Base-by-base conservation (phyloP, 2,329 filamentous ascomycete genomes). In the Neofusicoccum umdonicola region DNA sequence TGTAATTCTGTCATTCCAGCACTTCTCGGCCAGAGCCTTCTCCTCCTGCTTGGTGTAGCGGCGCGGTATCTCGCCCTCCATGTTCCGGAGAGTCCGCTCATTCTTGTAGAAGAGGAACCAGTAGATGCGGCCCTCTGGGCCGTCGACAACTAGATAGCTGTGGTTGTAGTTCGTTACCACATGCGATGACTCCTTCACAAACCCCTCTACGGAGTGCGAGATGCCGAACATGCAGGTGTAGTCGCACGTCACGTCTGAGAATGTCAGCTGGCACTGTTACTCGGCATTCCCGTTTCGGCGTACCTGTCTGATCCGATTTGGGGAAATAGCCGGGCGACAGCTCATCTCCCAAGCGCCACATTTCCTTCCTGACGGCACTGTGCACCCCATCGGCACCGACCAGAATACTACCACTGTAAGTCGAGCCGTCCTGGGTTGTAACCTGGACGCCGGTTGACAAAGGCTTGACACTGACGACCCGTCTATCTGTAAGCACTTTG, bases 11-110 rank as follows among this genome's bases (percentile, higher is more conserved):
- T 72, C 66, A 37, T 73, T 66, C 9, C 67, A 70, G 51, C 74
- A 68, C 9, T 67, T 67, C 8, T 66, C 65, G 0, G 71, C 74
- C 1, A 74, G 39, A 0, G 56, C 69, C 7, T 76, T 70, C 13
- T 70, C 69, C 35, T 78, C 76, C 6, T 73, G 68, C 0, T 73
- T 69, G 12, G 72, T 74, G 68, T 37, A 37, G 35, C 35, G 35
- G 19, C 19, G 19, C 2, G 19, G 19, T 19, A 19, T 19, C 19
- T 19, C 19, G 19, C 19, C 19, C 19, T 19, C 19, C 19, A 19
- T 19, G 19, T 19, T 19, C 19, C 19, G 19, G 2, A 19, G 19
- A 19, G 19, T 19, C 19, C 19, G 19, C 19, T 19, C 19, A 19
- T 19, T 19, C 19, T 19, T 19, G 19, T 19, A 19, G 19, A 19